Evolutionary conservation across 768 basidiomycete genomes (phyloP).

Genomic region (Galerina marginata): DNA sequence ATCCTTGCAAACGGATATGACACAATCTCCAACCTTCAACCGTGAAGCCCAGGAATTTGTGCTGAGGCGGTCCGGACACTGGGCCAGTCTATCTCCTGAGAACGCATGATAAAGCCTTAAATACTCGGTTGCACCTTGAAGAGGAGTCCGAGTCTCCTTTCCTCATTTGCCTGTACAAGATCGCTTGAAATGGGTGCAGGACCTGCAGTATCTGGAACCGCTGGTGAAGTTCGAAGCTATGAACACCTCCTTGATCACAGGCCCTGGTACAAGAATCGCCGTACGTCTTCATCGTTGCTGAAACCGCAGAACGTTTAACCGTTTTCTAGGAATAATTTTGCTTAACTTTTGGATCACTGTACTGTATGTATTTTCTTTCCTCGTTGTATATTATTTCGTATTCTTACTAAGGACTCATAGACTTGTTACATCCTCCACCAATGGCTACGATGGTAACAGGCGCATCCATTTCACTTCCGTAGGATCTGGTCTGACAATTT

Average conservation of each 20-base stretch:
- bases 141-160: not conserved
- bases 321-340: slow-evolving; percentile 34
- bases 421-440: slow-evolving; percentile 25
- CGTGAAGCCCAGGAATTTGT: not conserved
- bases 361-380: slow-evolving; percentile 11
- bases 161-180: not conserved
- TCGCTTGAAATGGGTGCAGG: slow-evolving; percentile 5
- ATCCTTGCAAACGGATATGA: not conserved
- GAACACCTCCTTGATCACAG: slow-evolving; percentile 16
- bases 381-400: not conserved
- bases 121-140: not conserved
- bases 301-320: not conserved
- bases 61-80: slow-evolving; percentile 2
- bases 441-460: slow-evolving; percentile 38
- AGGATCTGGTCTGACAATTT: not conserved
- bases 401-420: slow-evolving; percentile 17
- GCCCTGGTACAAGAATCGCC: slow-evolving; percentile 25
- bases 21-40: not conserved
- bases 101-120: not conserved
- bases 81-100: not conserved
- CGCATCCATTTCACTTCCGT: not conserved
- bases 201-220: not conserved
- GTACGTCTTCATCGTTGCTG: slow-evolving; percentile 21
- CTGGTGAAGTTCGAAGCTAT: slow-evolving; percentile 18
- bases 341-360: slow-evolving; percentile 28